Evolutionary conservation across 371 early-diverging fungal species (phyloP).

Genomic region (Mortierella sp.): DNA sequence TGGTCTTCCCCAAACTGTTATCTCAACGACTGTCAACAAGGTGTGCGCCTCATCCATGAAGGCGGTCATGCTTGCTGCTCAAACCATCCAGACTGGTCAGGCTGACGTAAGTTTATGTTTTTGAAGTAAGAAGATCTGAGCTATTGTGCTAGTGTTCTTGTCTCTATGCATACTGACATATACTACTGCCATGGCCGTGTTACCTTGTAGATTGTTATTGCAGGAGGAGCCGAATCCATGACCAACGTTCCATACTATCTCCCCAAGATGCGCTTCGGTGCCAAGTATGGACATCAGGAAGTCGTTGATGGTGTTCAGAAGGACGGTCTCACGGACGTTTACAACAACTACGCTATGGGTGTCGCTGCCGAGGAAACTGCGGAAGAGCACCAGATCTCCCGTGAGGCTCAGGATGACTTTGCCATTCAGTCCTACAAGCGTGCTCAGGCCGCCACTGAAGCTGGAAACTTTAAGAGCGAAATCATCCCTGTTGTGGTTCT

Average conservation of each 20-base stretch:
- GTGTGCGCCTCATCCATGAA: conserved; percentile 98
- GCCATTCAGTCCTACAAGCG: conserved; percentile 90
- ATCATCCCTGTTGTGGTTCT: conserved; percentile 89
- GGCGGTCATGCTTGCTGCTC: conserved; percentile 88
- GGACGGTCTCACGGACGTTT: conserved; percentile 96
- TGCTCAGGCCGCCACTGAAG: conserved; percentile 84
- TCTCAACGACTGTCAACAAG: conserved; percentile 96
- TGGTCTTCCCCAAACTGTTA: conserved; percentile 78
- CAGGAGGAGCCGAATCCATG: conserved; percentile 99
- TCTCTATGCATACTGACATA: background rate
- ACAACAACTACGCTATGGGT: conserved; percentile 91
- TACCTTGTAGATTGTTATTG: conserved; percentile 63
- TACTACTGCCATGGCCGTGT: too few species aligned
- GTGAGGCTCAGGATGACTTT: conserved; percentile 91
- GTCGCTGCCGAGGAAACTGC: conserved; percentile 94
- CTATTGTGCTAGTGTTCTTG: background rate
- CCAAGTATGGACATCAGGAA: conserved; percentile 88
- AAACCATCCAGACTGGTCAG: conserved; percentile 85
- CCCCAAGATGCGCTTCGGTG: conserved; percentile 83
- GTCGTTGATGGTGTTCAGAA: conserved; percentile 89
- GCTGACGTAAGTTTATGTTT: conserved; percentile 66
- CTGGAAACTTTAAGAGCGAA: conserved; percentile 85
- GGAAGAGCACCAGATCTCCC: conserved; percentile 79
- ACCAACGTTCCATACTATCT: conserved; percentile 94
- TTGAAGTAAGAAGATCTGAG: too few species aligned